Base-by-base conservation (phyloP, 257 asterid genomes). In the Leonotis leonurus region DNA sequence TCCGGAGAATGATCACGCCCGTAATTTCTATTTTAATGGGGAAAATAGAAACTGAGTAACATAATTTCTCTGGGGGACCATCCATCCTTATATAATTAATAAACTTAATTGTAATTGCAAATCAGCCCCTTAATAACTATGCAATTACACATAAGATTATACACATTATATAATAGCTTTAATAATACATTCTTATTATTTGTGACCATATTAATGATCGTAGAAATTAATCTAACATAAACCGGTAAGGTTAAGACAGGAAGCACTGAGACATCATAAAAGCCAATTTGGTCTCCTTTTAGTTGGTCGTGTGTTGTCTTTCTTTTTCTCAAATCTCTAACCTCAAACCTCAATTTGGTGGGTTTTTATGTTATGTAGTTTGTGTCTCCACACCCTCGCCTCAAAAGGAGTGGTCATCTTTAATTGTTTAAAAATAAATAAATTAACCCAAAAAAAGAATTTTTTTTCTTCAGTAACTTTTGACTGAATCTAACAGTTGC, bases 251-350 rank as follows among this genome's bases (percentile, higher is more conserved):
- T 44, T 60, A 72, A 70, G 86, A 77, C 78, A 73, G 37, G 70
- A 70, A 75, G 74, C 83, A 61, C 10, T 54, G 77, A 60, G 79
- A 72, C 79, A 75, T 37, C 5, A 73, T 68, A 75, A 78, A 80
- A 77, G 81, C 70, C 83, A 71, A 62, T 29, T 69, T 80, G 79
- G 81, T 79, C 84, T 67, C 83, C 72, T 70, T 75, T 68, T 57
- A 53, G 48, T 72, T 63, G 80, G 65, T 75, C 71, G 64, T 69
- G 70, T 62, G 64, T 60, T 49, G 66, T 72, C 79, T 73, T 52
- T 70, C 51, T 75, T 74, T 69, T 44, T 70, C 74, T 68, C 80
- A n/a, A n/a, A n/a, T 73, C 60, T 70, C 55, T 75, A 73, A 67
- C 51, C 75, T 61, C 46, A 53, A 61, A 65, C 70, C 86, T 75